phyloP scores from a whole-genome alignment of 225 moss, liverwort and hornwort species.

The Bryoerythrophyllum caledonicum region DNA sequence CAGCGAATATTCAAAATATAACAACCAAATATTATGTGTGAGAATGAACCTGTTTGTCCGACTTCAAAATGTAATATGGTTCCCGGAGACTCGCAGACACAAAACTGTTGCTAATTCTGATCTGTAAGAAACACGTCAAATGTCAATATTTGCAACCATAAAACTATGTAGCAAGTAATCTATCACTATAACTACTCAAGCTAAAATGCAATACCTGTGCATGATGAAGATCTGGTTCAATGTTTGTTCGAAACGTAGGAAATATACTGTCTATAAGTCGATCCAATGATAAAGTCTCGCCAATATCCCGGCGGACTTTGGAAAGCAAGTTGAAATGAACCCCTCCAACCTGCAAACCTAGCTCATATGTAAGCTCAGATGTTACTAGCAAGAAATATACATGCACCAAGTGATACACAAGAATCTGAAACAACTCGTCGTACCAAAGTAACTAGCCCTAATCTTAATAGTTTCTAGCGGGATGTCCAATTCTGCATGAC shows the following conservation, averaged over 20 bases:
- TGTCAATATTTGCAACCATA: slow-evolving; percentile 35
- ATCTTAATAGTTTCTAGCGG: background rate
- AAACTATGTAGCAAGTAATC: slow-evolving; percentile 12
- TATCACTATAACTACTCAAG: background rate
- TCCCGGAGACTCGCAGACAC: slow-evolving; percentile 80
- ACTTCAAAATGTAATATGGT: slow-evolving; percentile 82
- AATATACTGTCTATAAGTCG: slow-evolving; percentile 84
- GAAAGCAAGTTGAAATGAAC: slow-evolving; percentile 84
- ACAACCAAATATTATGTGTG: background rate
- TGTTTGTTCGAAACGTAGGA: slow-evolving; percentile 78
- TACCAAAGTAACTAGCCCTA: background rate
- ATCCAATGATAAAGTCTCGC: slow-evolving; percentile 79
- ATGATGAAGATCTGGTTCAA: slow-evolving; percentile 86
- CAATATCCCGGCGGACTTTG: slow-evolving; percentile 88
- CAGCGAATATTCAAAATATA: background rate
- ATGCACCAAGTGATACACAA: slow-evolving; percentile 1
- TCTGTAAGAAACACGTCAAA: slow-evolving; percentile 42
- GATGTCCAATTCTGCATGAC: slow-evolving; percentile 10
- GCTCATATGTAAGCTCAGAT: slow-evolving; percentile 29
- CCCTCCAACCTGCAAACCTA: slow-evolving; percentile 74
- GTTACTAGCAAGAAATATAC: slow-evolving; percentile 16
- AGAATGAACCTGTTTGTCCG: slow-evolving; percentile 59
- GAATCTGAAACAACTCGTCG: slow-evolving; percentile 20
- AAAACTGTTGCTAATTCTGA: slow-evolving; percentile 86
- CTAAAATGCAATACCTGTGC: slow-evolving; percentile 61